These are phyloP conservation scores for Gyromitra esculenta DNA, from an alignment of 2,329 filamentous ascomycete genomes.

Conservation along the genomic window DNA sequence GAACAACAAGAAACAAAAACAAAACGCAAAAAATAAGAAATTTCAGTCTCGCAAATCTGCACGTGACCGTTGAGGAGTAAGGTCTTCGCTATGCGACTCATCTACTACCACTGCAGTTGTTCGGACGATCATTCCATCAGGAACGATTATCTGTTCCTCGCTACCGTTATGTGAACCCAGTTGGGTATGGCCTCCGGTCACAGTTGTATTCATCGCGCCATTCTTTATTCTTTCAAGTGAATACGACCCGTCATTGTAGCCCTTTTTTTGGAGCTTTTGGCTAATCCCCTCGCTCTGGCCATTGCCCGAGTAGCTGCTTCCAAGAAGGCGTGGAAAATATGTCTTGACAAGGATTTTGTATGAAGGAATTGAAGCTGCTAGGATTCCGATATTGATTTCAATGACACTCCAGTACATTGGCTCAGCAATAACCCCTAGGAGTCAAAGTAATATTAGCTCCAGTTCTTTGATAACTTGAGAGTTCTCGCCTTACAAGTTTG, in stretches of 20 bases:
- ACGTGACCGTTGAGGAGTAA: constrained; percentile 8
- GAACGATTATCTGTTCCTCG: constrained; percentile 42
- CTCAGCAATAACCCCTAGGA: constrained; percentile 58
- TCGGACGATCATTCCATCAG: constrained; percentile 40
- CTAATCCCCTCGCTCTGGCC: constrained; percentile 1
- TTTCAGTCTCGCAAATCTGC: neutral
- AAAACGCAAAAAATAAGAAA: neutral
- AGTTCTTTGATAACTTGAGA: neutral
- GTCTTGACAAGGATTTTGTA: constrained; percentile 62
- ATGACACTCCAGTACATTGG: constrained; percentile 64
- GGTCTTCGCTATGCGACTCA: constrained; percentile 34
- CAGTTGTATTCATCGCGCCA: constrained; percentile 40
- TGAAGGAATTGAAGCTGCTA: constrained; percentile 62
- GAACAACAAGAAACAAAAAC: neutral
- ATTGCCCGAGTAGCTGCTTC: constrained; percentile 53
- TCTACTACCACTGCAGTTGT: constrained; percentile 43
- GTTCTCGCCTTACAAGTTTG: constrained; percentile 57
- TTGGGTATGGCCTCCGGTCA: constrained; percentile 37
- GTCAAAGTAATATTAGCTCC: constrained; percentile 5
- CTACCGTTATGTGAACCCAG: constrained; percentile 33
- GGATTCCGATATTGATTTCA: constrained; percentile 62
- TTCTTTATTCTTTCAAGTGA: constrained; percentile 29
- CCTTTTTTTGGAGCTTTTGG: constrained; percentile 8
- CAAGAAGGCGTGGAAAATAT: constrained; percentile 61
- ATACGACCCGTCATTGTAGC: constrained; percentile 23